Base-by-base conservation (phyloP, 1,139 yeast species). In the Scheffersomyces segobiensis region DNA sequence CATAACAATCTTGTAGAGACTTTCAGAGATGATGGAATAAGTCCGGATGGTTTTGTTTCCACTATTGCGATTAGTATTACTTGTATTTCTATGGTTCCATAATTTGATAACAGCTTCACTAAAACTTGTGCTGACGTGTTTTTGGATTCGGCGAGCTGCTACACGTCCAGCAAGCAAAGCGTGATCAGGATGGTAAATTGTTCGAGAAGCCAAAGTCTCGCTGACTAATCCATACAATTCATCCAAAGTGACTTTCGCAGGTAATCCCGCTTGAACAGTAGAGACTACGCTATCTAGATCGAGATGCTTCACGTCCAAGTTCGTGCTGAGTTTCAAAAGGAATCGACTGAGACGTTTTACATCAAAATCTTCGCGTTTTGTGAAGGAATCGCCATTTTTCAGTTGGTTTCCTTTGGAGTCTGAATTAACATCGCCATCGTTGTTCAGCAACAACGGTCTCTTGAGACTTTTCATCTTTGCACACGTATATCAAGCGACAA, bases 101-200 rank as follows among this genome's bases (percentile, higher is more conserved):
- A 81, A 60, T 21, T 65, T 56, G 18, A 55, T 57, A 2, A 80
- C 66, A 65, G 75, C 76, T 4, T 76, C 80, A 46, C 78, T 71
- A 59, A 83, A 83, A 1, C 67, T 62, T 0, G 50, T 19, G 2
- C 72, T 66, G 6, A 74, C 65, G 17, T 60, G 62, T 26, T 66
- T 67, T 49, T 78, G 83, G 21, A 81, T 62, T 57, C 71, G 70
- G 5, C 62, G 57, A 0, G 78, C 76, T 54, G 78, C 77, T 0
- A 84, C 68, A 58, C 85, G 69, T 0, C 87, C 85, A 0, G 87
- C 87, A 52, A 84, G 67, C 4, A 71, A 56, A 0, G 86, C 71
- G 62, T 78, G 80, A 59, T 82, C 83, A 4, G 84, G 84, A 63
- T 83, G 84, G 51, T 67, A 66, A 2, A 81, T 78, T 1, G 80